Evolutionary conservation across 2,329 filamentous ascomycete genomes (phyloP).

Genomic region (Rhytidhysteron rufulum): DNA sequence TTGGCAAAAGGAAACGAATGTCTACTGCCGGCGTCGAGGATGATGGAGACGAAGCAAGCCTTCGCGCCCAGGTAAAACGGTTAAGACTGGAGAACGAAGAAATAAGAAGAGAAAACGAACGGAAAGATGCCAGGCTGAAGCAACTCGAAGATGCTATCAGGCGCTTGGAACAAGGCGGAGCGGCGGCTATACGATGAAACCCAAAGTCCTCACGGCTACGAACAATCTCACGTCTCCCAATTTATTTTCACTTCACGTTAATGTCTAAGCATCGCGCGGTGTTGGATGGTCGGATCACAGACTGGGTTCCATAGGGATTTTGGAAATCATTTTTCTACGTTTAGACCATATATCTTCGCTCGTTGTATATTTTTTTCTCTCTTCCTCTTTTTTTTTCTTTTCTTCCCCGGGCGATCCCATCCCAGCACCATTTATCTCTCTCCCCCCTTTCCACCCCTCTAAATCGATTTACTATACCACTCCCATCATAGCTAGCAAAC

Average conservation of each 20-base stretch:
- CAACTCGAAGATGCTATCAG: slow-evolving; percentile 34
- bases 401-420: no score
- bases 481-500: no score
- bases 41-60: slow-evolving; percentile 23
- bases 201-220: background rate
- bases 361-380: no score
- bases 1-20: slow-evolving; percentile 28
- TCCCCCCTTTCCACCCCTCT: no score
- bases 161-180: slow-evolving; percentile 24
- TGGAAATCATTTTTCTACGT: no score
- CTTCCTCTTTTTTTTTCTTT: no score
- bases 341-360: no score
- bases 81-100: slow-evolving; percentile 39
- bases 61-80: slow-evolving; percentile 38
- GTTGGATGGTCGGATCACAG: no score
- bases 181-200: background rate
- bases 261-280: background rate
- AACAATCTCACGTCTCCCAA: background rate
- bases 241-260: background rate
- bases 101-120: slow-evolving; percentile 33
- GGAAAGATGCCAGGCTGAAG: slow-evolving; percentile 36
- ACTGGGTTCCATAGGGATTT: no score
- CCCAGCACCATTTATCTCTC: no score
- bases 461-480: no score
- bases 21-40: slow-evolving; percentile 21